A percentile compares a stretch with the other conserved stretches of the same genome.
Evolutionary conservation across 2,329 filamentous ascomycete genomes (phyloP).

Genomic region (Colletotrichum sp.): DNA sequence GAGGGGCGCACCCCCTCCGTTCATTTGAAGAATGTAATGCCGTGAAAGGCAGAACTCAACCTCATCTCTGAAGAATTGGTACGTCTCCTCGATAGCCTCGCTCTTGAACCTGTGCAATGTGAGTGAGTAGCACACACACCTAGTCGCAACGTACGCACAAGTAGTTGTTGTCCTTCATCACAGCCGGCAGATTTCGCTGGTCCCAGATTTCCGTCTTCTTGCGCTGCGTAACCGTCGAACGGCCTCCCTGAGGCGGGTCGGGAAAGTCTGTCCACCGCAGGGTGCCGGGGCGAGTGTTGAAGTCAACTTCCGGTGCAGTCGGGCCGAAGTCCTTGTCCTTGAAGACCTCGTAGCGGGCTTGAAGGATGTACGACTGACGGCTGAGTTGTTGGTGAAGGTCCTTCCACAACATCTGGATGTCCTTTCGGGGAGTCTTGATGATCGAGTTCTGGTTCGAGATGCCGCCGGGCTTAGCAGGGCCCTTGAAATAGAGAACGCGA

Average conservation of each 20-base stretch:
- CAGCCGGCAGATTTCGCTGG: slow-evolving; percentile 50
- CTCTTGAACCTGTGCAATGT: slow-evolving; percentile 49
- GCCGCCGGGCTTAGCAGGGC: slow-evolving; percentile 48
- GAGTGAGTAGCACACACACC: background rate
- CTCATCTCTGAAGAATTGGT: slow-evolving; percentile 58
- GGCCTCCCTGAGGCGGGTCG: slow-evolving; percentile 54
- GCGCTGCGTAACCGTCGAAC: slow-evolving; percentile 52
- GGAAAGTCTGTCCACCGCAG: slow-evolving; percentile 66
- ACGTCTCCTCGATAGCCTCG: slow-evolving; percentile 58
- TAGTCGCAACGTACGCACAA: slow-evolving; percentile 36
- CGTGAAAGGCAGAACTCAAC: slow-evolving; percentile 58
- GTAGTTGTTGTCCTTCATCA: slow-evolving; percentile 58
- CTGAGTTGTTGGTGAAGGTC: slow-evolving; percentile 59
- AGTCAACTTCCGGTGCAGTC: slow-evolving; percentile 34
- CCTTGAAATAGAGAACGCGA: slow-evolving; percentile 60
- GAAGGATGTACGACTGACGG: slow-evolving; percentile 62
- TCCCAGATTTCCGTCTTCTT: slow-evolving; percentile 63
- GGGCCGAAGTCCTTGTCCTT: slow-evolving; percentile 52
- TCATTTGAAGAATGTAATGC: slow-evolving; percentile 45
- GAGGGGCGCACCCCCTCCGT: slow-evolving; percentile 36
- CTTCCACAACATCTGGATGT: slow-evolving; percentile 49
- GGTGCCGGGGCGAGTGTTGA: slow-evolving; percentile 49
- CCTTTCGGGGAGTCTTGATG: slow-evolving; percentile 31
- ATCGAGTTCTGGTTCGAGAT: slow-evolving; percentile 44
- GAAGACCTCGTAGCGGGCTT: slow-evolving; percentile 58